A percentile compares a stretch with the other conserved stretches of the same genome.
These are phyloP conservation scores for Coix lacrymajobi DNA, from an alignment of 176 grass and related monocot species.

Conservation along the genomic window DNA sequence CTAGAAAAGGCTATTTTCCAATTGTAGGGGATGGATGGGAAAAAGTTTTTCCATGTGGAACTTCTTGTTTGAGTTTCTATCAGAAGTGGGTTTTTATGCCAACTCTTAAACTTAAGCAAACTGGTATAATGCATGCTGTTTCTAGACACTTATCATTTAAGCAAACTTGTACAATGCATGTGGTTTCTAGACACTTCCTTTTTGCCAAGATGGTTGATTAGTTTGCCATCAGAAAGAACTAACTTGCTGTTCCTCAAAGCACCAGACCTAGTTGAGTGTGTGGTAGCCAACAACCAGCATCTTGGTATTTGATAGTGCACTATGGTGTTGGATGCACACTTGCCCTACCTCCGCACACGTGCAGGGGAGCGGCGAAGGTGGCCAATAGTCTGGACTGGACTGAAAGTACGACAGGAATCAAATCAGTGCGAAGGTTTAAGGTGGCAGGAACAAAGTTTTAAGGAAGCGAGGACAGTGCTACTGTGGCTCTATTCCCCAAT, in stretches of 20 bases:
- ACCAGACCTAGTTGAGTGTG: neutral
- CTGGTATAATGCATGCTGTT: neutral
- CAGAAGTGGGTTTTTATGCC: neutral
- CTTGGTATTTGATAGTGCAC: neutral
- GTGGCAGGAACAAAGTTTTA: no score
- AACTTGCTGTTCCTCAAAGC: neutral
- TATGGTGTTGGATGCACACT: no score
- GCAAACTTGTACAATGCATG: neutral
- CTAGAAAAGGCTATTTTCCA: conserved; percentile 3
- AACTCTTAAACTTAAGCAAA: neutral
- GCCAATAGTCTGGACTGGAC: no score
- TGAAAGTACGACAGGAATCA: no score
- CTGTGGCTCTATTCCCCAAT: no score
- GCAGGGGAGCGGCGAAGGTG: no score
- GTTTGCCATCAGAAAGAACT: neutral
- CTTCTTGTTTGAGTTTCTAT: neutral
- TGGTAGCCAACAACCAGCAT: neutral
- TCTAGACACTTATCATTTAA: neutral
- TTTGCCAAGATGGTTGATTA: neutral
- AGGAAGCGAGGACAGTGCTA: no score
- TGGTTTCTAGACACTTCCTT: neutral
- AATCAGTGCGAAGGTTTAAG: no score
- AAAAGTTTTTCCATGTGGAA: neutral
- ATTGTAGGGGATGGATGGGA: neutral
- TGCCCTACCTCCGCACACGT: no score